Conservation (phyloP, 164 flowering plant species). For the Tetrastigma voinierianum region DNA sequence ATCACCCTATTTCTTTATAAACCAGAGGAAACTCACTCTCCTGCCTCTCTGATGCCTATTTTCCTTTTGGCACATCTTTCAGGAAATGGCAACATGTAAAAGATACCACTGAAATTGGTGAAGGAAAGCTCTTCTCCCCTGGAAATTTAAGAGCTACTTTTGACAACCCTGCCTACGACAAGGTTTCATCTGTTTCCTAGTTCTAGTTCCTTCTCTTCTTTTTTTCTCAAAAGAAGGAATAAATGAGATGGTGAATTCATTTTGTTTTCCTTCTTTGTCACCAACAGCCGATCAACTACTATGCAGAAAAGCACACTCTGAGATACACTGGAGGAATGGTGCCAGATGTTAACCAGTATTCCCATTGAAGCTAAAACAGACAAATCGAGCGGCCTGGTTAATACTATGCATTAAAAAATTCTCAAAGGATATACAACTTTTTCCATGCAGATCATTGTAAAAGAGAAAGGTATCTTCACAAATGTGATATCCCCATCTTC, state of each 20-base stretch:
- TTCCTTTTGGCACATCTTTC: neutral
- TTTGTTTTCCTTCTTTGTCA: slow-evolving; percentile 1
- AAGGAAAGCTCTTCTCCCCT: slow-evolving; percentile 95
- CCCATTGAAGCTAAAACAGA: neutral
- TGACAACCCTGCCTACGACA: slow-evolving; percentile 81
- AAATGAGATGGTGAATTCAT: neutral
- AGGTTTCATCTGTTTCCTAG: slow-evolving; percentile 41
- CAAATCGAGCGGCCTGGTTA: too few species aligned
- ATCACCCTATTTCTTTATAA: neutral
- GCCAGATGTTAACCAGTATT: slow-evolving; percentile 92
- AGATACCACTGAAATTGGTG: slow-evolving; percentile 85
- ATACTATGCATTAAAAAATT: too few species aligned
- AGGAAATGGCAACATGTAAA: slow-evolving; percentile 98
- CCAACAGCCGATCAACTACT: slow-evolving; percentile 79
- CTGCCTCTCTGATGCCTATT: neutral
- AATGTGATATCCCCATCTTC: slow-evolving; percentile 86
- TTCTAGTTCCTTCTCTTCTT: neutral
- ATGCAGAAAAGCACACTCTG: slow-evolving; percentile 92
- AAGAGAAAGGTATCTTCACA: slow-evolving; percentile 95
- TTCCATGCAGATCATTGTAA: slow-evolving; percentile 77
- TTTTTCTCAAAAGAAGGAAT: too few species aligned
- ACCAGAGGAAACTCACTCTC: neutral
- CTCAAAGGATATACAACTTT: neutral
- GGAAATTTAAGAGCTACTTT: slow-evolving; percentile 96
- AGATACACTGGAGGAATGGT: slow-evolving; percentile 99